Conservation (phyloP, 139 green algal species). For the Zygnema cylindricum region DNA sequence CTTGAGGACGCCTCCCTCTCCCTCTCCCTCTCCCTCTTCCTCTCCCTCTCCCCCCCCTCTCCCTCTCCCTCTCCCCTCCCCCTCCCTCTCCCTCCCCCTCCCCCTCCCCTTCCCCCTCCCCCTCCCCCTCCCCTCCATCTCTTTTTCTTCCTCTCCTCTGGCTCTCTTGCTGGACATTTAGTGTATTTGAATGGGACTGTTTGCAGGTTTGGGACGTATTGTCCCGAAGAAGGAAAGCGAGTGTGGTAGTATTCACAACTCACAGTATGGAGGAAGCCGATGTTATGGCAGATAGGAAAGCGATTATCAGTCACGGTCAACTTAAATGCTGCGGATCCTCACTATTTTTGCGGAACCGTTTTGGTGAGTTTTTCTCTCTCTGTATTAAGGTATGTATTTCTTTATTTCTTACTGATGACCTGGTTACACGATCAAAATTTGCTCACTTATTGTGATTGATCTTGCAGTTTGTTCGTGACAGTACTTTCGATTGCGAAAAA, state of each 20-base stretch:
- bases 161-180: too few species aligned
- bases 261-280: constrained; percentile 81
- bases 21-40: too few species aligned
- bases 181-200: neutral
- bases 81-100: too few species aligned
- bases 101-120: too few species aligned
- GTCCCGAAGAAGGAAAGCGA: constrained; percentile 11
- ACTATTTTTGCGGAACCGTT: constrained; percentile 76
- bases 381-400: neutral
- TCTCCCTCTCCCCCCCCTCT: too few species aligned
- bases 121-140: too few species aligned
- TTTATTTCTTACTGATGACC: neutral
- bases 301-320: constrained; percentile 78
- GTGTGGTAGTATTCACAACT: constrained; percentile 89
- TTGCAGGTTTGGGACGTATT: constrained; percentile 52
- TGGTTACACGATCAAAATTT: neutral
- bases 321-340: constrained; percentile 75
- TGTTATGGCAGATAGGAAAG: constrained; percentile 78
- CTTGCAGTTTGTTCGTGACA: neutral
- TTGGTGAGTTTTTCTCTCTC: constrained; percentile 23
- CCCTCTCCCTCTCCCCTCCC: too few species aligned
- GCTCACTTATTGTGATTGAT: neutral
- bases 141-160: too few species aligned
- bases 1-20: neutral
- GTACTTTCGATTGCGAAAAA: too few species aligned